Conservation (phyloP, 1,284 basidiomycete genomes). For the Marasmius fiardii region DNA sequence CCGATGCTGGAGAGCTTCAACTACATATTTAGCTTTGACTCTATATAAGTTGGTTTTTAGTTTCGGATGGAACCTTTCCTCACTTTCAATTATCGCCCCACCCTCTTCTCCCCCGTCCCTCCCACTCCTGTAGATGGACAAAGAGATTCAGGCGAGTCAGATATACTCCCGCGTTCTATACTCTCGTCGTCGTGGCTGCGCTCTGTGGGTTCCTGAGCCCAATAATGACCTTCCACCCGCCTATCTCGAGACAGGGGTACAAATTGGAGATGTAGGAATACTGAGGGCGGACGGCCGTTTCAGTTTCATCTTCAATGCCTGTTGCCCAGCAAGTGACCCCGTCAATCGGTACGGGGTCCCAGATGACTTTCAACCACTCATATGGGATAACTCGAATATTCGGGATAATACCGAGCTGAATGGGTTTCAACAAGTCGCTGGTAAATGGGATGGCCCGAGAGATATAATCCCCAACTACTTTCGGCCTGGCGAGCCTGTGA, state of each 20-base stretch:
- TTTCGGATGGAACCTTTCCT: no score
- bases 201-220: conserved; percentile 16
- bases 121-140: no score
- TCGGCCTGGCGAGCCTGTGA: no score
- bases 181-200: conserved; percentile 11
- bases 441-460: neutral
- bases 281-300: conserved; percentile 16
- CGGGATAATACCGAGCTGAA: neutral
- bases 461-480: neutral
- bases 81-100: no score
- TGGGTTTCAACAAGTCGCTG: neutral
- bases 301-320: conserved; percentile 22
- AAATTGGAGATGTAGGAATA: conserved; percentile 22
- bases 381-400: neutral
- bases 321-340: conserved; percentile 13
- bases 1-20: no score
- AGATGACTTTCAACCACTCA: neutral
- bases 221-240: conserved; percentile 7
- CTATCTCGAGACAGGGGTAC: conserved; percentile 12
- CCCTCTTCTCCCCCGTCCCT: no score
- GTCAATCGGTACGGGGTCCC: conserved; percentile 12
- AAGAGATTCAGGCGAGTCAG: no score
- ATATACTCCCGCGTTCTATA: neutral
- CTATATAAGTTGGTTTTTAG: no score
- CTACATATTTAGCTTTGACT: no score